Conservation (phyloP, 2,329 filamentous ascomycete species). For the Apiospora koreana region DNA sequence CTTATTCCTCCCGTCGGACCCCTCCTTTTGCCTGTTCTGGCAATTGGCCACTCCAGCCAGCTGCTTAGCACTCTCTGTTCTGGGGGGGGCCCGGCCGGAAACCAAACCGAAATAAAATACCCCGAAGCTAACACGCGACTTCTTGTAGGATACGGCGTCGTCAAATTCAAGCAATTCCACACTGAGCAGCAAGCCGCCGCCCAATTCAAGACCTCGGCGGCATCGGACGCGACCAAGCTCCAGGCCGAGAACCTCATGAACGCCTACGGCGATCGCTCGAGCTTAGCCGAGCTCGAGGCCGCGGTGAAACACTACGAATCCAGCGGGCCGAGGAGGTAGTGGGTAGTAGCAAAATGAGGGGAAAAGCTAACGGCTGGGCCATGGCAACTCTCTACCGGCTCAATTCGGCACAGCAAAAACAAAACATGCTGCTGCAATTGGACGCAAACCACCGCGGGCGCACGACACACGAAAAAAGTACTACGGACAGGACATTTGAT, state of each 20-base stretch:
- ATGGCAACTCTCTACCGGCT: neutral
- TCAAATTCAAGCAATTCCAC: constrained; percentile 28
- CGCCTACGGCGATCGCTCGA: constrained; percentile 51
- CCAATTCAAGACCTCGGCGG: neutral
- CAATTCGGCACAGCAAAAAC: neutral
- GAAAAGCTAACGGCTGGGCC: neutral
- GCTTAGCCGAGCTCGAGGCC: constrained; percentile 48
- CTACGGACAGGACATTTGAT: neutral
- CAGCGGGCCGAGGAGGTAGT: constrained; percentile 1
- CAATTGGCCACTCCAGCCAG: neutral
- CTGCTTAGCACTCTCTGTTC: neutral
- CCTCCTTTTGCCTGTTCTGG: neutral
- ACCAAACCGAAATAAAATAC: neutral
- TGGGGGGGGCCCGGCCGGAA: neutral
- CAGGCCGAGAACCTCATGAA: constrained; percentile 45
- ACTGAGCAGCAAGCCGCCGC: constrained; percentile 23
- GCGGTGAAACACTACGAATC: constrained; percentile 48
- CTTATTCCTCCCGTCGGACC: neutral
- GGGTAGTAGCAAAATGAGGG: neutral
- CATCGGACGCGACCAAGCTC: constrained; percentile 11
- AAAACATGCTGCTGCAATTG: neutral
- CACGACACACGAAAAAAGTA: neutral
- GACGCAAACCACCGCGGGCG: neutral
- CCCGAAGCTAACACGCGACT: neutral
- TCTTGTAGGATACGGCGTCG: constrained; percentile 29